Evolutionary conservation across 371 early-diverging fungal genomes (phyloP).

Genomic region (Mucor saturninus): DNA sequence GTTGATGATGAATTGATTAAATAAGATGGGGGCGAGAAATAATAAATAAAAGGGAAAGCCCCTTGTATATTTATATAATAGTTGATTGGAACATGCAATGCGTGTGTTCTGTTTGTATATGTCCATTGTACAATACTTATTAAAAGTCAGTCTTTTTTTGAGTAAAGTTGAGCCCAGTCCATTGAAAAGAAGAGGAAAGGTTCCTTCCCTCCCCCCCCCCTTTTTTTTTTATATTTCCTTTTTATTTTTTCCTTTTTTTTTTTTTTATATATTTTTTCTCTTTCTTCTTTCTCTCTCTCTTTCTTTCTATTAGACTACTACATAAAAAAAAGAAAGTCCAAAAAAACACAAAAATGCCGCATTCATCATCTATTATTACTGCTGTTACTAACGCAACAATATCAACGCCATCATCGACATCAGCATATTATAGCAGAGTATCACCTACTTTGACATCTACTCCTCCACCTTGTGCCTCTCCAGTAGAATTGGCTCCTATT

Average conservation of each 20-base stretch:
- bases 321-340: too few species aligned
- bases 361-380: constrained; percentile 8
- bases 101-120: constrained; percentile 20
- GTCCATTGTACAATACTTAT: constrained; percentile 20
- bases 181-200: constrained; percentile 3
- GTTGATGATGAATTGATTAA: too few species aligned
- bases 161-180: constrained; percentile 30
- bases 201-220: constrained; percentile 4
- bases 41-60: not conserved
- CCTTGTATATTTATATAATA: constrained; percentile 1
- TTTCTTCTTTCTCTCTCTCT: not conserved
- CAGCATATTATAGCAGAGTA: constrained; percentile 1
- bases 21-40: not conserved
- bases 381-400: constrained; percentile 22
- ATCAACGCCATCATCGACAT: constrained; percentile 11
- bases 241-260: constrained; percentile 1
- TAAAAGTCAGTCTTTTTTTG: constrained; percentile 19
- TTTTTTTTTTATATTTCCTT: constrained; percentile 13
- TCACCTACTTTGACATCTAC: constrained; percentile 17
- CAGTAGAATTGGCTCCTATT: constrained; percentile 37
- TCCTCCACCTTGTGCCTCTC: constrained; percentile 25
- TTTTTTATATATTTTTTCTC: not conserved
- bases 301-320: not conserved
- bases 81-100: constrained; percentile 23
- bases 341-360: constrained; percentile 2